phyloP scores from a whole-genome alignment of 2,329 filamentous ascomycete species.

The Penicillium hesseltinei region DNA sequence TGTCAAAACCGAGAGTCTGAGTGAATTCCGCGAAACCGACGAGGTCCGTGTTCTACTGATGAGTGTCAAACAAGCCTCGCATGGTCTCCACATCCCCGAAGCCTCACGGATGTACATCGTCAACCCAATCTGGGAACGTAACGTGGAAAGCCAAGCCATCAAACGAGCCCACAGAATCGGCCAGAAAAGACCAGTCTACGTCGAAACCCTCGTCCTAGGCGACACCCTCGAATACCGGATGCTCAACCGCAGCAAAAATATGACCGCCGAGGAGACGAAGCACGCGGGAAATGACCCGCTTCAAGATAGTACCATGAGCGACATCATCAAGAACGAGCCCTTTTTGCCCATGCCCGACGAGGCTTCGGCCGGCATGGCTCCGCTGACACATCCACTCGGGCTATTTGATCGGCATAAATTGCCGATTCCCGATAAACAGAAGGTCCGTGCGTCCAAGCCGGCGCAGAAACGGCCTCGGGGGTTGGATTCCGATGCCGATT shows the following conservation, averaged over 20 bases:
- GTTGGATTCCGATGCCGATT: background rate
- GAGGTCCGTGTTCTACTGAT: constrained; percentile 78
- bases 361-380: constrained; percentile 24
- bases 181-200: constrained; percentile 72
- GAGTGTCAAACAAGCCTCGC: constrained; percentile 85
- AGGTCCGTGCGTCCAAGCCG: background rate
- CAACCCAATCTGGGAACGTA: constrained; percentile 79
- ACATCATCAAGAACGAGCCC: constrained; percentile 58
- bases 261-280: constrained; percentile 64
- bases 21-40: constrained; percentile 69
- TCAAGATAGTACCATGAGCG: constrained; percentile 57
- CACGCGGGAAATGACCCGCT: constrained; percentile 56
- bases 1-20: constrained; percentile 71
- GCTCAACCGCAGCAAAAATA: constrained; percentile 66
- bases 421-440: constrained; percentile 34
- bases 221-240: constrained; percentile 85
- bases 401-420: constrained; percentile 42
- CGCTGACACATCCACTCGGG: constrained; percentile 28
- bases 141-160: constrained; percentile 85
- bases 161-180: constrained; percentile 87
- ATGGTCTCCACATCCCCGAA: constrained; percentile 78
- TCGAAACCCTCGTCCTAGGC: constrained; percentile 79
- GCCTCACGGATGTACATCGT: constrained; percentile 87
- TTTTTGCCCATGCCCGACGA: constrained; percentile 47
- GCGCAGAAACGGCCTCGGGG: background rate